Conservation (phyloP, 108 stramenopile species). For the Asterionellopsis glacialis region DNA sequence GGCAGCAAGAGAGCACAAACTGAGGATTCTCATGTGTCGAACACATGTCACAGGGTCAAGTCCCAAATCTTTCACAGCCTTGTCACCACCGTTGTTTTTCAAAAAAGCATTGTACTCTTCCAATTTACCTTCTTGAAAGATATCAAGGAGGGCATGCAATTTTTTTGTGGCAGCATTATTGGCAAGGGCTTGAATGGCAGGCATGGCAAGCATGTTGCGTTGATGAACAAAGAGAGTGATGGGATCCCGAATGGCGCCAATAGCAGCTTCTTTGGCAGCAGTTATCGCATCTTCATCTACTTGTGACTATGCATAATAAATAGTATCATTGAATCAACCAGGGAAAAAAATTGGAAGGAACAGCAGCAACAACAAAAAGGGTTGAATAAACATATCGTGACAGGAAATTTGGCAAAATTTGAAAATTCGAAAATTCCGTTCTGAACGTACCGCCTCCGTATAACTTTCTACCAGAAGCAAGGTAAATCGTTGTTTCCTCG, state of each 20-base stretch:
- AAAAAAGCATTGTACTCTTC: constrained; percentile 68
- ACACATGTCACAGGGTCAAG: constrained; percentile 50
- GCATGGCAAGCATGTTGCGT: constrained; percentile 55
- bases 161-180: constrained; percentile 22
- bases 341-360: not conserved
- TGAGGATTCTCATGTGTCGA: constrained; percentile 78
- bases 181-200: constrained; percentile 60
- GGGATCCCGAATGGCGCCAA: constrained; percentile 79
- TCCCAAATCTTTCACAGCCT: constrained; percentile 36
- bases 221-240: constrained; percentile 69
- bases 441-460: constrained; percentile 42
- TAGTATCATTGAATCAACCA: constrained; percentile 3
- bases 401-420: constrained; percentile 6
- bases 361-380: not conserved
- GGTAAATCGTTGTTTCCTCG: constrained; percentile 64
- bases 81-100: constrained; percentile 59
- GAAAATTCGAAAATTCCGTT: constrained; percentile 10
- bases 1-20: constrained; percentile 62
- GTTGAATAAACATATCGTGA: not conserved
- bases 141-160: constrained; percentile 60
- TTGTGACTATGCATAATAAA: constrained; percentile 24
- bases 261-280: constrained; percentile 63
- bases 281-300: constrained; percentile 46
- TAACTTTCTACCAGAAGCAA: constrained; percentile 66
- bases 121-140: constrained; percentile 79